Percentiles rank a stretch among this genome's conserved stretches.
These are phyloP conservation scores for Castanea mollissima DNA, from an alignment of 306 rosid genomes.

Conservation along the genomic window DNA sequence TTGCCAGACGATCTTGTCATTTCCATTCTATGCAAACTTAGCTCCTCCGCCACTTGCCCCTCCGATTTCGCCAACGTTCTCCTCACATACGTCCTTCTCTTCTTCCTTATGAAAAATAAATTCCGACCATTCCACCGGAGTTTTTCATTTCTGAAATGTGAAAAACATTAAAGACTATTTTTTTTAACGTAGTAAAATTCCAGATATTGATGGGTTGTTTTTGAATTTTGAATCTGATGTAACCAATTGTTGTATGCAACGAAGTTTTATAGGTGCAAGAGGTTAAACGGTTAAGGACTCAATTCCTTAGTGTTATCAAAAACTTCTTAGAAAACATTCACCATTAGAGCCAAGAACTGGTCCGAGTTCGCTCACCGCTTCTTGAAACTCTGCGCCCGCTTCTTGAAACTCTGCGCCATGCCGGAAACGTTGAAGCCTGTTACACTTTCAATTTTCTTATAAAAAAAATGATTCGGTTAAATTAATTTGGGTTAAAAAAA, in stretches of 20 bases:
- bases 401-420: constrained; percentile 67
- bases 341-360: constrained; percentile 64
- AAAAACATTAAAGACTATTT: neutral
- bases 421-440: constrained; percentile 88
- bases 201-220: too few relatives aligned
- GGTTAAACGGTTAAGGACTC: constrained; percentile 58
- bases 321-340: constrained; percentile 54
- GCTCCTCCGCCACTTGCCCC: constrained; percentile 53
- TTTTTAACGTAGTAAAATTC: neutral
- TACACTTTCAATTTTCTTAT: constrained; percentile 42
- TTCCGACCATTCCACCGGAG: neutral
- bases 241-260: constrained; percentile 21
- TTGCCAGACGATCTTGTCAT: constrained; percentile 79
- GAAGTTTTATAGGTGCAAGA: constrained; percentile 49
- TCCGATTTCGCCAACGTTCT: constrained; percentile 65
- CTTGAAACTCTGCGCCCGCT: constrained; percentile 65
- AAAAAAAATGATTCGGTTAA: too few relatives aligned
- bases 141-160: too few relatives aligned
- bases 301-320: constrained; percentile 52
- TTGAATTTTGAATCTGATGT: neutral
- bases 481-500: too few relatives aligned
- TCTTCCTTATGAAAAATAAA: neutral
- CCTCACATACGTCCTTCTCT: constrained; percentile 49
- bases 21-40: constrained; percentile 59
- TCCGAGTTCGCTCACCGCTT: constrained; percentile 73